Conservation (phyloP, 495 filamentous ascomycete species). For the Aspergillus nidulans region DNA sequence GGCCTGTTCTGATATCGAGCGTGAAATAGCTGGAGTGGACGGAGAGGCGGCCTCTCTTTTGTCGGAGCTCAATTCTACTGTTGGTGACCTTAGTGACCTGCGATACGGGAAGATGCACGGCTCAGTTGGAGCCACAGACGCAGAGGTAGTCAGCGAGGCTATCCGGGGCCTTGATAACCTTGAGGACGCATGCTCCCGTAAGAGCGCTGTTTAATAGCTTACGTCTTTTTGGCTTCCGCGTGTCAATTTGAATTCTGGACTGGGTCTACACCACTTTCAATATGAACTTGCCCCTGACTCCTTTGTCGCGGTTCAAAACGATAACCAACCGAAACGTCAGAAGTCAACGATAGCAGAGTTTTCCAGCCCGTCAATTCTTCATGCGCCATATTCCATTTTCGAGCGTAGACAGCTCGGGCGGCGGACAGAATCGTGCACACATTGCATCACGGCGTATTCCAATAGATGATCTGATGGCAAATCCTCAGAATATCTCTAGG, state of each 20-base stretch:
- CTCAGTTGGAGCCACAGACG: constrained; percentile 43
- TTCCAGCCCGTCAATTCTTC: background rate
- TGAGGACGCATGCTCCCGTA: constrained; percentile 56
- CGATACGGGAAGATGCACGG: constrained; percentile 73
- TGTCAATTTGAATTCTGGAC: background rate
- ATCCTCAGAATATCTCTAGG: background rate
- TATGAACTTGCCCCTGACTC: background rate
- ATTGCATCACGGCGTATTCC: background rate
- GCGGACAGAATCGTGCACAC: background rate
- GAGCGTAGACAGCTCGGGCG: background rate
- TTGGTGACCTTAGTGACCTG: constrained; percentile 74
- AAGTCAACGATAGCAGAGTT: background rate
- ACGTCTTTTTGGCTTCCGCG: background rate
- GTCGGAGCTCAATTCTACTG: constrained; percentile 54
- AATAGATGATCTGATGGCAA: background rate
- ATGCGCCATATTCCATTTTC: background rate
- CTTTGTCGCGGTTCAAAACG: background rate
- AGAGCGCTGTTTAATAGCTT: constrained; percentile 2
- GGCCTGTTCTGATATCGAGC: constrained; percentile 61
- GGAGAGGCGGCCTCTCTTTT: constrained; percentile 58
- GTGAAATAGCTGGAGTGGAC: constrained; percentile 59
- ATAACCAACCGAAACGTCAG: background rate
- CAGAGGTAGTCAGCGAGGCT: constrained; percentile 58
- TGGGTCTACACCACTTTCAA: background rate
- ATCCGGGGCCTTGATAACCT: constrained; percentile 51